Percentiles rank a stretch among this genome's conserved stretches.
Conservation (phyloP, 73 alveolate genomes). For the Diophrys sp. region DNA sequence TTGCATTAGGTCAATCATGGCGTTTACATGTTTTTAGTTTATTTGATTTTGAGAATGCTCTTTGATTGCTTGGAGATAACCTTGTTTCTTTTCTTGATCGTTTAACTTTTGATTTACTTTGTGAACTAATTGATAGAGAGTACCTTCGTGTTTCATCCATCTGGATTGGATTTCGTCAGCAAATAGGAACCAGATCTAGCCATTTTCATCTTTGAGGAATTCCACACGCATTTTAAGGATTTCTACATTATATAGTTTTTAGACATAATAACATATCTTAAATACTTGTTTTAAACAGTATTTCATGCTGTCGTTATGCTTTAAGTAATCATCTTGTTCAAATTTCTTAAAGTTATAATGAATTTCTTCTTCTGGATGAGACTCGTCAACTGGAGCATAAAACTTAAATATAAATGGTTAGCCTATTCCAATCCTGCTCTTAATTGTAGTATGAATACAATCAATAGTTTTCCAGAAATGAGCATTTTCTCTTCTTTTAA, state of each 20-base stretch:
- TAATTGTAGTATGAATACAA: conserved; percentile 47
- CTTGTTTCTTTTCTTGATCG: neutral
- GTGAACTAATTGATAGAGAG: neutral
- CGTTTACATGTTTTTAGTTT: neutral
- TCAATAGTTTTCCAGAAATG: conserved; percentile 53
- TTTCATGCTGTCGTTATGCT: conserved; percentile 12
- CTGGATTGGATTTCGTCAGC: conserved; percentile 16
- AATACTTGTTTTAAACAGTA: conserved; percentile 51
- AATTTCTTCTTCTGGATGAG: conserved; percentile 33
- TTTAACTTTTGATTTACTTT: neutral
- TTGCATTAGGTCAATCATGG: neutral
- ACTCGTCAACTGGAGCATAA: conserved; percentile 49
- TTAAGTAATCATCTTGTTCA: conserved; percentile 44
- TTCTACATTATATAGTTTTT: conserved; percentile 41
- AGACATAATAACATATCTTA: conserved; percentile 53
- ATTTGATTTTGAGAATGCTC: neutral
- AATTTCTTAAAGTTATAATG: conserved; percentile 28
- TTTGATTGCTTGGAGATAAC: neutral
- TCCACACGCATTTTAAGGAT: conserved; percentile 52
- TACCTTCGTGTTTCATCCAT: neutral
- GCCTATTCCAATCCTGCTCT: conserved; percentile 52
- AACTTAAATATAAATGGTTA: conserved; percentile 43
- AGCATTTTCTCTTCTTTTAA: conserved; percentile 47
- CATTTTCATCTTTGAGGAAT: conserved; percentile 60
- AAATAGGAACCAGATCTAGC: conserved; percentile 28